Evolutionary conservation across 305 asterid genomes (phyloP), one percentile per base, ranked within the genome.

Genomic region (Fraxinus paxiana): DNA sequence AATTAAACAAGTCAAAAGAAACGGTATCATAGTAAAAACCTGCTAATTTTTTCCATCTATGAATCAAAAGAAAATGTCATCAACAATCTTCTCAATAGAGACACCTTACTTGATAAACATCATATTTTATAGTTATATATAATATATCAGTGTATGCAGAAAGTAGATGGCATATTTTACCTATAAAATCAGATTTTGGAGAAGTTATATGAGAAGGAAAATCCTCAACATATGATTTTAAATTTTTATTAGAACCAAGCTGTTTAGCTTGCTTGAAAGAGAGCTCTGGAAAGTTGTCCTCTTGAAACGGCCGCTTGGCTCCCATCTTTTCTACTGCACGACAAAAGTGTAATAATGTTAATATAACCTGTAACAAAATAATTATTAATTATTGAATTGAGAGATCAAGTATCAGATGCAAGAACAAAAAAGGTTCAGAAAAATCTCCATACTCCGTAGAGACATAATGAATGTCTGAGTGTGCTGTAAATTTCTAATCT

Each of bases 201-300:
- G 65, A 75, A 69, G 80, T 80, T 74, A 51, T n/a, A 28, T 37
- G 79, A 71, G 89, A 82, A 81, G 87, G 85, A 69, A 80, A 63
- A 81, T 73, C 82, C 65, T 77, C 82, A 0, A 82, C 1, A 78
- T 69, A 48, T 24, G 84, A 74, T 5, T 72, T 54, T 51, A 81
- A 79, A 75, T 65, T 86, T 48, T 77, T 81, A 72, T 82, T 79
- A 70, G 63, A 74, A 26, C 81, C 87, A 15, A 83, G 79, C 51
- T 84, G 94, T 85, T 89, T 92, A 2, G 84, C 84, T 43, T 87
- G 90, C 87, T 90, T 88, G 35, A 85, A 79, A 78, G 93, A 85
- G 78, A 88, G 88, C 75, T 84, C 90, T 6, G 85, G 87, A 80
- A 86, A 76, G 78, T 83, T 80, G 79, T 87, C 90, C 85, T 87